Conservation (phyloP, 768 basidiomycete genomes). For the Psilocybe cubensis region DNA sequence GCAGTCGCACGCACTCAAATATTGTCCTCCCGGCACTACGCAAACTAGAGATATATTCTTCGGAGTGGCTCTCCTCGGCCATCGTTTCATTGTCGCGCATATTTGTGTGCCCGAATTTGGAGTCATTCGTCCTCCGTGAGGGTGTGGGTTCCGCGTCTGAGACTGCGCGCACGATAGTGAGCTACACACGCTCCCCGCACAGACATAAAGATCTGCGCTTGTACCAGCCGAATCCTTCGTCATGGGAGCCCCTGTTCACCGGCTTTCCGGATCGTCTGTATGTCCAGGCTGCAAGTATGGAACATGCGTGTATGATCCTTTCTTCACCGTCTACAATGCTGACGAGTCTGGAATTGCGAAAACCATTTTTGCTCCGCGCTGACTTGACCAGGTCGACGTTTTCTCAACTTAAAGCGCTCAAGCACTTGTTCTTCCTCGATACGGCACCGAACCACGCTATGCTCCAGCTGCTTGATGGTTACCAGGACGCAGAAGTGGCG, state of each 20-base stretch:
- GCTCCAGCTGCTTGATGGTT: slow-evolving; percentile 11
- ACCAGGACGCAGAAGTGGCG: slow-evolving; percentile 11
- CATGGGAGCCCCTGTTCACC: slow-evolving; percentile 6
- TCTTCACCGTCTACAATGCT: slow-evolving; percentile 17
- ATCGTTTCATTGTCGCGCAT: slow-evolving; percentile 25
- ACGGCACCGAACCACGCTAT: slow-evolving; percentile 22
- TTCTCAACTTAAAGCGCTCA: slow-evolving; percentile 23
- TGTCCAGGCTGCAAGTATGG: slow-evolving; percentile 23
- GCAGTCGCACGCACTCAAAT: slow-evolving; percentile 4
- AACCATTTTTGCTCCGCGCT: slow-evolving; percentile 23
- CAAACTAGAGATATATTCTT: slow-evolving; percentile 27
- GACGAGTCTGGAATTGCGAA: slow-evolving; percentile 27
- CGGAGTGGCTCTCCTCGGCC: slow-evolving; percentile 33
- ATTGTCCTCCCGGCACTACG: slow-evolving; percentile 30
- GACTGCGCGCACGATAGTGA: slow-evolving; percentile 24
- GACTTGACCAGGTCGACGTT: slow-evolving; percentile 20
- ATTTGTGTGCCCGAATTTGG: slow-evolving; percentile 30
- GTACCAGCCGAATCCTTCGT: not conserved
- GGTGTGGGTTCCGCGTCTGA: slow-evolving; percentile 10
- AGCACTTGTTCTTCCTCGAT: slow-evolving; percentile 26
- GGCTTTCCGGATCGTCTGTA: slow-evolving; percentile 17
- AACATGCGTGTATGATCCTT: slow-evolving; percentile 24
- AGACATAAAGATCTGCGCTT: slow-evolving; percentile 1
- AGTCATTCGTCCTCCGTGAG: slow-evolving; percentile 26
- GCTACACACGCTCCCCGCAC: slow-evolving; percentile 16